Evolutionary conservation across 73 alveolate genomes (phyloP), one percentile per base, ranked within the genome.

Genomic region (Uronychia binucleata): DNA sequence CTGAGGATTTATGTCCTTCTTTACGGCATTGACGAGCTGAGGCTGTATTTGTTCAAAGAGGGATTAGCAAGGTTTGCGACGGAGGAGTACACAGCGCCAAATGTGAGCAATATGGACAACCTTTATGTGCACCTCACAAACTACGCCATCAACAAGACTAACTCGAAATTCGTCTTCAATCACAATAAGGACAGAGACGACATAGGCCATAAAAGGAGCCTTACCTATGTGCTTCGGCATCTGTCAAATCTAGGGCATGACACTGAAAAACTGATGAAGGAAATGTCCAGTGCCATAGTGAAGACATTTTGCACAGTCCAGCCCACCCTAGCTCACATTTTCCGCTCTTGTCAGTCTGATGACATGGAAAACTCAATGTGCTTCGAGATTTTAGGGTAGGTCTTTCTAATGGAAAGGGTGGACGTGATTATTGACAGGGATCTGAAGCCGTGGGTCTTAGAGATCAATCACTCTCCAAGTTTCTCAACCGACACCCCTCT

Each of bases 161-260:
- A 86, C 33, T 19, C 29, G 28, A 28, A 57, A 26, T 85, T 85
- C 75, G n/a, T 80, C 30, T 59, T 34, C 28, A 86, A 86, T 80
- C 34, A 86, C 30, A 80, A 60, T 60, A 86, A 86, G 77, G 84
- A 86, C 34, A 79, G 79, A 1, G 93, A 86, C 80, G 67, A 80
- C 60, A 58, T 86, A 33, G 93, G 93, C 0, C 93, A 86, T 34
- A 86, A 86, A 46, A 79, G 93, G 59, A 86, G 93, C 74, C 77
- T 86, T 0, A 80, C 84, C 8, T 80, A 28, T 80, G 88, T 86
- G 31, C 80, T 77, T 82, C 5, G 80, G 14, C 74, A 86, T 34
- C 77, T 94, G 25, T 92, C 79, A 81, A 90, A 89, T 27, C 57
- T 32, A 34, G 98, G 98, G 19, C 93, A 89, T 59, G 94, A 94